Evolutionary conservation across 768 basidiomycete genomes (phyloP).

Genomic region (Auricularia cornea): DNA sequence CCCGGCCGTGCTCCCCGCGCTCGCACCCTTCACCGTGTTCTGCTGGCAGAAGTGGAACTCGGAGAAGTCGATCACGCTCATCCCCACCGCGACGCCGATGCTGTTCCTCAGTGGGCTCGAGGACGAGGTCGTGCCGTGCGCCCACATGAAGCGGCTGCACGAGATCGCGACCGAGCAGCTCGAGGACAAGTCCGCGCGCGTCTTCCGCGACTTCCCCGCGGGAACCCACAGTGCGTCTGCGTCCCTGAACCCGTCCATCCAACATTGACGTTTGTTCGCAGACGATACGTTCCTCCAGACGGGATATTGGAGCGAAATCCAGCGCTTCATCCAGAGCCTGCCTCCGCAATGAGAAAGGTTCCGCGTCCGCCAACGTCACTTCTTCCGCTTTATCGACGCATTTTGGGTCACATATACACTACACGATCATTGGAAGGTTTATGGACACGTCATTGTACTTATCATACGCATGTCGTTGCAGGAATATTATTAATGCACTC

Average conservation of each 20-base stretch:
- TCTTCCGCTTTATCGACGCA: too few relatives aligned
- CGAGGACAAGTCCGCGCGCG: neutral
- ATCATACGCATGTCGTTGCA: too few relatives aligned
- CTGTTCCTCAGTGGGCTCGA: constrained; percentile 31
- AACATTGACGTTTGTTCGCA: neutral
- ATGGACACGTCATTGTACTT: too few relatives aligned
- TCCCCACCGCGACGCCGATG: constrained; percentile 28
- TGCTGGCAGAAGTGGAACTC: constrained; percentile 21
- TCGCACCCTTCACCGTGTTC: constrained; percentile 25
- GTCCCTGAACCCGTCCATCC: neutral
- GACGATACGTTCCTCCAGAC: neutral
- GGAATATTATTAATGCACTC: too few relatives aligned
- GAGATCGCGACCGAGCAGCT: constrained; percentile 5
- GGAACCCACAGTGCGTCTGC: neutral
- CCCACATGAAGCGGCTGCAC: constrained; percentile 28
- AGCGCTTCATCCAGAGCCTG: too few relatives aligned
- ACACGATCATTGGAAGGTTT: too few relatives aligned
- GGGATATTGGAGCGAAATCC: neutral
- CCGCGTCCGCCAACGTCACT: too few relatives aligned
- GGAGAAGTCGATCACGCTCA: constrained; percentile 19
- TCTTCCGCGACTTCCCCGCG: neutral
- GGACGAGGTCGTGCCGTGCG: constrained; percentile 34
- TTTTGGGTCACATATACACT: too few relatives aligned
- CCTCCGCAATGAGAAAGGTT: too few relatives aligned
- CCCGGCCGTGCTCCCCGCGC: constrained; percentile 29